Evolutionary conservation across 2,329 filamentous ascomycete species (phyloP), one percentile per base, ranked within the genome.

Genomic region (Ceratocystiopsis brevicomis): DNA sequence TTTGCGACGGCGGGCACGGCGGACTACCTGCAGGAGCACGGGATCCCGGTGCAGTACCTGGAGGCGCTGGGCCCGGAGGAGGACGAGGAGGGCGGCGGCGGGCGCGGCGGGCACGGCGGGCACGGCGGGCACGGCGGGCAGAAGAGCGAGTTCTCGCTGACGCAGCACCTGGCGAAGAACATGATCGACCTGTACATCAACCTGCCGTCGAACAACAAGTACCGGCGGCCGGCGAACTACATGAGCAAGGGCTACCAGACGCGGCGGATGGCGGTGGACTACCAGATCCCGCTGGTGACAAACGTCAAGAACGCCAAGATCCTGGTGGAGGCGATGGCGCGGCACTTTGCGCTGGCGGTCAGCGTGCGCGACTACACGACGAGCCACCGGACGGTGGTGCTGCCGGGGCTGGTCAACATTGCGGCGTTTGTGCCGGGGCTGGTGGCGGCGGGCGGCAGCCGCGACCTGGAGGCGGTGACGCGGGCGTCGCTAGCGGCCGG

Each of bases 231-330:
- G 32, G 90, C 90, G 54, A 98, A 86, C 68, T 98, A 96, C 65
- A 92, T 98, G 80, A 92, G 83, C 62, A 90, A 90, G 66, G 90
- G 90, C 47, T 98, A 98, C 65, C 81, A 83, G 56, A 96, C 90
- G 44, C 78, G 90, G 59, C 79, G 90, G 61, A 95, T 98, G 87
- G 90, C 90, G 34, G 90, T 98, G 37, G 90, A 95, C 62, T 76
- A 95, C 65, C 88, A 96, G 65, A 93, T 90, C 44, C 90, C 90
- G 46, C 68, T 98, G 47, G 88, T 98, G 16, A 98, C 90, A 44
- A 98, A 98, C 55, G 90, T 98, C 61, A 98, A 98, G 73, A 96
- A 95, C 57, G 90, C 90, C 47, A 98, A 96, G 71, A 84, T 98
- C 47, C 65, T 98, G 42, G 80, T 98, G 43, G 90, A 98, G 64